Evolutionary conservation across 73 alveolate genomes (phyloP).

Genomic region (Tetrahymena thermophila): DNA sequence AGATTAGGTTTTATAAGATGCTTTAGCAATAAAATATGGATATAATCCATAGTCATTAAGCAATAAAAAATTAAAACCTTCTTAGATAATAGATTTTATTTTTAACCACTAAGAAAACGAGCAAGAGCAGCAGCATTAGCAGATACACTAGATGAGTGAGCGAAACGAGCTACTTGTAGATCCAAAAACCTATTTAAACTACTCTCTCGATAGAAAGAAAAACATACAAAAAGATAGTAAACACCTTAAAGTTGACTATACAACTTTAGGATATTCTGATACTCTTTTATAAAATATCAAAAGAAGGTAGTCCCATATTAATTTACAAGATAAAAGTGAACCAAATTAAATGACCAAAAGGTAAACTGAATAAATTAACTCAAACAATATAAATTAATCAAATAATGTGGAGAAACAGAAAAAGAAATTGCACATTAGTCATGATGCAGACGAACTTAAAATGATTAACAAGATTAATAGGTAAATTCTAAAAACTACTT

Average conservation of each 20-base stretch:
- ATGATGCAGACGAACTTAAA: background rate
- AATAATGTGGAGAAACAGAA: background rate
- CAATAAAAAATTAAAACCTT: background rate
- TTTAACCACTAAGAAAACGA: background rate
- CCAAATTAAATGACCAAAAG: background rate
- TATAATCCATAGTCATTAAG: background rate
- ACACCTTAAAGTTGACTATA: background rate
- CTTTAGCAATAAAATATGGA: background rate
- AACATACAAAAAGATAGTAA: background rate
- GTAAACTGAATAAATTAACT: background rate
- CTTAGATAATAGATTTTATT: background rate
- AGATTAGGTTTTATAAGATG: background rate
- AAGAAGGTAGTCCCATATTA: background rate
- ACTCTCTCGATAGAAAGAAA: background rate
- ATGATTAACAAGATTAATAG: background rate
- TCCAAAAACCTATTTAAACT: background rate
- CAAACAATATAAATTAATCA: background rate
- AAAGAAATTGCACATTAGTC: background rate
- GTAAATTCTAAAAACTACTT: background rate
- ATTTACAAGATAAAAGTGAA: background rate
- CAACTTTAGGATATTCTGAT: background rate
- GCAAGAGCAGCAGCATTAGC: background rate
- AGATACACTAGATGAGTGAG: background rate
- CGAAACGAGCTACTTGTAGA: background rate
- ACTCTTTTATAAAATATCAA: background rate